These are phyloP conservation scores for Sporothrix protearum DNA, from an alignment of 2,329 filamentous ascomycete genomes.

Conservation along the genomic window DNA sequence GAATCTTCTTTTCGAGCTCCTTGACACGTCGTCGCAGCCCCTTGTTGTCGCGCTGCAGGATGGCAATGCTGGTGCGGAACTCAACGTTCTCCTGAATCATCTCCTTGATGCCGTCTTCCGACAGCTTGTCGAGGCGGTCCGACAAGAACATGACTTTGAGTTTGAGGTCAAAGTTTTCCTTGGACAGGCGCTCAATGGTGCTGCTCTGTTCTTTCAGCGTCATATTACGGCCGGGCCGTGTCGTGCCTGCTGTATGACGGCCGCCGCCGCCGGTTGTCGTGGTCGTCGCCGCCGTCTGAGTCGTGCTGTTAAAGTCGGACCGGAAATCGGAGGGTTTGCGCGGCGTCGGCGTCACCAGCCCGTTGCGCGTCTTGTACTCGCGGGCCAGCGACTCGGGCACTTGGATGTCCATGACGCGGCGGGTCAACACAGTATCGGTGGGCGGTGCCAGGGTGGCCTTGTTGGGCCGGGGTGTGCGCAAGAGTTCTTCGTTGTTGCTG, in stretches of 20 bases:
- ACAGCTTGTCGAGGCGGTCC: constrained; percentile 86
- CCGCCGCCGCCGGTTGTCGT: constrained; percentile 34
- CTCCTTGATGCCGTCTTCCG: constrained; percentile 93
- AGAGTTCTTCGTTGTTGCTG: constrained; percentile 43
- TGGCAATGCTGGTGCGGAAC: constrained; percentile 82
- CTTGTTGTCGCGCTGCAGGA: constrained; percentile 88
- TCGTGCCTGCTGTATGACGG: no score
- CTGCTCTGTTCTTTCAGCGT: constrained; percentile 97
- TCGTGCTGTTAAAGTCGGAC: constrained; percentile 32
- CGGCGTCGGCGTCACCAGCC: constrained; percentile 58
- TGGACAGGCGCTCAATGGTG: constrained; percentile 91
- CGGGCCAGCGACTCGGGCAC: constrained; percentile 84
- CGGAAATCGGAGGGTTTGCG: constrained; percentile 48
- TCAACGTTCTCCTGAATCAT: constrained; percentile 98
- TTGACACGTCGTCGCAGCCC: constrained; percentile 74
- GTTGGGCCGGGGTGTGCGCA: constrained; percentile 66
- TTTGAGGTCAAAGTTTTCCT: constrained; percentile 97
- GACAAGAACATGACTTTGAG: constrained; percentile 97
- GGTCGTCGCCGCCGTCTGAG: constrained; percentile 36
- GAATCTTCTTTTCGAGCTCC: constrained; percentile 78
- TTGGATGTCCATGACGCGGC: constrained; percentile 84
- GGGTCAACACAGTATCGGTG: constrained; percentile 83
- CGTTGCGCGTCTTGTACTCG: constrained; percentile 76
- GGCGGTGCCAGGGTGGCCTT: constrained; percentile 54
- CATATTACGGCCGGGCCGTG: constrained; percentile 64